phyloP scores from a whole-genome alignment of 2,329 filamentous ascomycete species.

The Paracorniculantispora psalliotae region DNA sequence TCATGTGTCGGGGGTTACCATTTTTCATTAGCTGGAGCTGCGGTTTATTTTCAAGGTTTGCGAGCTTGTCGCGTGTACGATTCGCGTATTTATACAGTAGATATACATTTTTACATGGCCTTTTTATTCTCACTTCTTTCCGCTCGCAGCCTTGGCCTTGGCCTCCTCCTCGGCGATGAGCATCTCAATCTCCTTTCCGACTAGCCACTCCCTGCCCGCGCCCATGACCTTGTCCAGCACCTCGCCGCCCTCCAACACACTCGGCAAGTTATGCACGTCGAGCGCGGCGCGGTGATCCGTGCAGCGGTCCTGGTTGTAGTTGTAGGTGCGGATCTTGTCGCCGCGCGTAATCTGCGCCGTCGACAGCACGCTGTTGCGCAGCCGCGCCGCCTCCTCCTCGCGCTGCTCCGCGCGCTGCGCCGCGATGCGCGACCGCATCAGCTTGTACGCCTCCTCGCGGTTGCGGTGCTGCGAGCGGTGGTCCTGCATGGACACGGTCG shows the following conservation, averaged over 20 bases:
- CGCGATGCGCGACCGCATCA: slow-evolving; percentile 78
- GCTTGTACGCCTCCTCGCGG: slow-evolving; percentile 77
- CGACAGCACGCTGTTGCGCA: slow-evolving; percentile 75
- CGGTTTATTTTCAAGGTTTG: not conserved
- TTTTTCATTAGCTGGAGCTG: not conserved
- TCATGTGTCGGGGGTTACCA: not conserved
- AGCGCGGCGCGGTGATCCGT: slow-evolving; percentile 82
- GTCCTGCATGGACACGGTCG: slow-evolving; percentile 87
- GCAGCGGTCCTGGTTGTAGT: slow-evolving; percentile 69
- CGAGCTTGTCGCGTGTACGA: not conserved
- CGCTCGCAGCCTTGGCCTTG: slow-evolving; percentile 20
- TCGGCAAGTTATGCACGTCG: slow-evolving; percentile 73
- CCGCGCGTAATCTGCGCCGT: slow-evolving; percentile 79
- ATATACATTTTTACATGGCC: not conserved
- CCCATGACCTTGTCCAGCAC: slow-evolving; percentile 71
- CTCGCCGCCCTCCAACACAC: slow-evolving; percentile 70
- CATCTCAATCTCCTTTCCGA: slow-evolving; percentile 66
- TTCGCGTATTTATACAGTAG: not conserved
- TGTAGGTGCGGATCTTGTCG: slow-evolving; percentile 93
- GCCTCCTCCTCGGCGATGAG: slow-evolving; percentile 60
- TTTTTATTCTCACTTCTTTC: not conserved
- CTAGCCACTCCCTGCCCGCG: slow-evolving; percentile 71
- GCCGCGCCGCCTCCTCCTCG: slow-evolving; percentile 69
- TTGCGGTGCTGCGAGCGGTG: slow-evolving; percentile 86
- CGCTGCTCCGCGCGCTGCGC: slow-evolving; percentile 74